Conservation (phyloP, 2,329 filamentous ascomycete species). For the Aspergillus ruber region DNA sequence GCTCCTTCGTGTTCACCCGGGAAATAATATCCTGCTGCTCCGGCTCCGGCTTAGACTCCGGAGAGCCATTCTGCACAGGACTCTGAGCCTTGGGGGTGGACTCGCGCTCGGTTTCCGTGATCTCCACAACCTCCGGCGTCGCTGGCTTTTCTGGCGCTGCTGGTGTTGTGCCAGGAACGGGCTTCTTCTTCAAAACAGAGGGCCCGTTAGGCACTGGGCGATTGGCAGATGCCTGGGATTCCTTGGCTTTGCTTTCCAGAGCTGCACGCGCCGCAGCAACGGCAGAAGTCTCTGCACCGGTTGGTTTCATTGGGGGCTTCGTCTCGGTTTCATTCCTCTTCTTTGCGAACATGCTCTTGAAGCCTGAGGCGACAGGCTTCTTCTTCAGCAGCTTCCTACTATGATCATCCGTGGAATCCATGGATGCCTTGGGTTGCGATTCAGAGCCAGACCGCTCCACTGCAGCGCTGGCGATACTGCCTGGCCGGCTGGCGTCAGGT, state of each 20-base stretch:
- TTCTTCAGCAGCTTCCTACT: conserved; percentile 40
- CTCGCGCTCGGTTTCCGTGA: conserved; percentile 17
- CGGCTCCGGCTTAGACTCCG: conserved; percentile 42
- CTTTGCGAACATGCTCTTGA: conserved; percentile 40
- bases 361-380: conserved; percentile 34
- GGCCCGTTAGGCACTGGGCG: conserved; percentile 18
- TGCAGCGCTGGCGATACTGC: conserved; percentile 11
- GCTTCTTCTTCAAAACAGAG: conserved; percentile 29
- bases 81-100: neutral
- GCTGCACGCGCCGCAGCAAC: conserved; percentile 40
- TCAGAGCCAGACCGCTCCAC: conserved; percentile 19
- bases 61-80: conserved; percentile 16
- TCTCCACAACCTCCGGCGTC: conserved; percentile 2
- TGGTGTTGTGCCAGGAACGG: conserved; percentile 13
- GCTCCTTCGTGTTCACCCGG: conserved; percentile 50
- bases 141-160: conserved; percentile 7
- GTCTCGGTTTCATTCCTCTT: conserved; percentile 25
- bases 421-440: conserved; percentile 27
- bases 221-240: conserved; percentile 22
- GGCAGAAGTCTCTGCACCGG: conserved; percentile 26
- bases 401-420: conserved; percentile 24
- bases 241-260: conserved; percentile 32
- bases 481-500: conserved; percentile 8
- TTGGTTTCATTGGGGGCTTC: conserved; percentile 27
- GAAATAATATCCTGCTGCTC: conserved; percentile 48